Percentiles rank a stretch among this genome's conserved stretches.
Conservation (phyloP, 306 rosid species). For the Betula pendula region DNA sequence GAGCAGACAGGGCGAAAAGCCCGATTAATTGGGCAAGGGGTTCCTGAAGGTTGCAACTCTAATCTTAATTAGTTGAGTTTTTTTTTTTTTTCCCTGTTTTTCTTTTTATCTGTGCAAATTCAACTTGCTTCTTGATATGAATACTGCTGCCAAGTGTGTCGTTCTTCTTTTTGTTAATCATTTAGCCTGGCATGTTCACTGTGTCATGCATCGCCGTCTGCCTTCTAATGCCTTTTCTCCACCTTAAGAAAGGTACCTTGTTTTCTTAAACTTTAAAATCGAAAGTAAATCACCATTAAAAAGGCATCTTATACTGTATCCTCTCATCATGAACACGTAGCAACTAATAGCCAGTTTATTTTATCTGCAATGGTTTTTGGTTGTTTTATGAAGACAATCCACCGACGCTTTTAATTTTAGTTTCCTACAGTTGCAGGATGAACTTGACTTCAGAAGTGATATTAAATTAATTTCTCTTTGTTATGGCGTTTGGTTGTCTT, state of each 20-base stretch:
- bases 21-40: slow-evolving; percentile 88
- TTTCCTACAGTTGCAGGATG: neutral
- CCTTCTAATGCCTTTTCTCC: neutral
- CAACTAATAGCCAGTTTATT: slow-evolving; percentile 6
- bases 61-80: slow-evolving; percentile 1
- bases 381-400: neutral
- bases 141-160: neutral
- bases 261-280: neutral
- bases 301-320: neutral
- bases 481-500: slow-evolving; percentile 12
- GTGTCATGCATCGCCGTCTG: neutral
- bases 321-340: slow-evolving; percentile 9
- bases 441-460: neutral
- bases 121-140: neutral
- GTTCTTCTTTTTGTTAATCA: neutral
- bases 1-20: slow-evolving; percentile 85
- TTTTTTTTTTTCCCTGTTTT: neutral
- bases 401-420: neutral
- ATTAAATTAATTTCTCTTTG: slow-evolving; percentile 5
- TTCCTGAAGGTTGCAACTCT: slow-evolving; percentile 62
- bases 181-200: neutral
- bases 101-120: slow-evolving; percentile 1
- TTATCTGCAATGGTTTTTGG: slow-evolving; percentile 12
- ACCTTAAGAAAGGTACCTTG: neutral
- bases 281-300: neutral